Conservation (phyloP, 2,329 filamentous ascomycete species). For the Cercospora citrullina region DNA sequence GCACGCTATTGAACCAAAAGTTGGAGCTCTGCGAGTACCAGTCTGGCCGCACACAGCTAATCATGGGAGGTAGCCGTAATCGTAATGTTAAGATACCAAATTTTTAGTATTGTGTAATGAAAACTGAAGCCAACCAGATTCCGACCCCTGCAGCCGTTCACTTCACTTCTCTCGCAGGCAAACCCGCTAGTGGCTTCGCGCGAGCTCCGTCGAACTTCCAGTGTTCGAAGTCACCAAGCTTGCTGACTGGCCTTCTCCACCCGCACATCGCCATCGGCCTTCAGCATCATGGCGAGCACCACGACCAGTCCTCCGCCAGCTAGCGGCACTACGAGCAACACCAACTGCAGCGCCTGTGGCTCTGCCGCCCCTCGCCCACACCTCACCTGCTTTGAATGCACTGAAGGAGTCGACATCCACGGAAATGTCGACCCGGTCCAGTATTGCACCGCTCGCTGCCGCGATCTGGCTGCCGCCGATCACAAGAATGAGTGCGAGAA, state of each 20-base stretch:
- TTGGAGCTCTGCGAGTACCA: not conserved
- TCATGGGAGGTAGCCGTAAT: not conserved
- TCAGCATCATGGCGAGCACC: not conserved
- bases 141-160: not conserved
- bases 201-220: not conserved
- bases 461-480: not conserved
- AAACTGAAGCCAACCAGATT: not conserved
- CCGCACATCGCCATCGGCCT: not conserved
- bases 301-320: not conserved
- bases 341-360: not conserved
- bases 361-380: not conserved
- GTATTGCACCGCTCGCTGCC: conserved; percentile 17
- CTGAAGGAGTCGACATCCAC: not conserved
- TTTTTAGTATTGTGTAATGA: not conserved
- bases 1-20: too few relatives aligned
- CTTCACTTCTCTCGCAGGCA: not conserved
- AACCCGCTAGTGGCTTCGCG: not conserved
- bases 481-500: conserved; percentile 6
- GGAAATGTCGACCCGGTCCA: not conserved
- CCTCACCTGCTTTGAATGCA: not conserved
- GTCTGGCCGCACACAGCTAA: not conserved
- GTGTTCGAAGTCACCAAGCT: not conserved
- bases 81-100: not conserved
- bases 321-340: not conserved
- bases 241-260: not conserved